These are phyloP conservation scores for Blepharisma undulans DNA, from an alignment of 169 alveolate species.

Conservation along the genomic window DNA sequence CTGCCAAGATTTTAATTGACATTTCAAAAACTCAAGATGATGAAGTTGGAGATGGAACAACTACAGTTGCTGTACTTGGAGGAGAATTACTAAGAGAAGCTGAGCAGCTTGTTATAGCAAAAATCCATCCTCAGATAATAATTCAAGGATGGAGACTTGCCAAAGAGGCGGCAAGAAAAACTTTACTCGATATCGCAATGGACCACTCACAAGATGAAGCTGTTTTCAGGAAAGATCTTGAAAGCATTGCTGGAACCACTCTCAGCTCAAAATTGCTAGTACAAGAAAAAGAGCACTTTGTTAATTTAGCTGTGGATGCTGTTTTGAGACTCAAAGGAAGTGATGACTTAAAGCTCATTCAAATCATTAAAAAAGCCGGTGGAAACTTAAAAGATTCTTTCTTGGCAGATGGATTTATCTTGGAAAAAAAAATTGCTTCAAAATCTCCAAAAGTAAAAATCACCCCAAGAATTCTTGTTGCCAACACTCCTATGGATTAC, in stretches of 20 bases:
- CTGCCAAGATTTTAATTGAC: slow-evolving; percentile 97
- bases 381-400: slow-evolving; percentile 96
- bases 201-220: slow-evolving; percentile 83
- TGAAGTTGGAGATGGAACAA: slow-evolving; percentile 89
- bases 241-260: slow-evolving; percentile 97
- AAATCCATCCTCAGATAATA: slow-evolving; percentile 97
- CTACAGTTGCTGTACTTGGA: slow-evolving; percentile 88
- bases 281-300: slow-evolving; percentile 95
- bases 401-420: slow-evolving; percentile 98
- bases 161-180: slow-evolving; percentile 89
- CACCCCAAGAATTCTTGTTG: slow-evolving; percentile 92
- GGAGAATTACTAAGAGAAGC: slow-evolving; percentile 89
- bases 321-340: slow-evolving; percentile 92
- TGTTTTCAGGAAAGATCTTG: slow-evolving; percentile 88
- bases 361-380: slow-evolving; percentile 97
- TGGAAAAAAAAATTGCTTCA: slow-evolving; percentile 95
- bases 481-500: slow-evolving; percentile 99
- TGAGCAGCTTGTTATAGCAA: slow-evolving; percentile 75
- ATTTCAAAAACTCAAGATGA: slow-evolving; percentile 84
- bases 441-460: slow-evolving; percentile 93
- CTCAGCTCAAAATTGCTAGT: slow-evolving; percentile 96
- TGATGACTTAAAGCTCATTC: slow-evolving; percentile 88
- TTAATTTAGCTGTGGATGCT: slow-evolving; percentile 97
- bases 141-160: slow-evolving; percentile 91
- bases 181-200: slow-evolving; percentile 85